These are phyloP conservation scores for Chalciporus pseudorubinellus DNA, from an alignment of 768 basidiomycete species.

Conservation along the genomic window DNA sequence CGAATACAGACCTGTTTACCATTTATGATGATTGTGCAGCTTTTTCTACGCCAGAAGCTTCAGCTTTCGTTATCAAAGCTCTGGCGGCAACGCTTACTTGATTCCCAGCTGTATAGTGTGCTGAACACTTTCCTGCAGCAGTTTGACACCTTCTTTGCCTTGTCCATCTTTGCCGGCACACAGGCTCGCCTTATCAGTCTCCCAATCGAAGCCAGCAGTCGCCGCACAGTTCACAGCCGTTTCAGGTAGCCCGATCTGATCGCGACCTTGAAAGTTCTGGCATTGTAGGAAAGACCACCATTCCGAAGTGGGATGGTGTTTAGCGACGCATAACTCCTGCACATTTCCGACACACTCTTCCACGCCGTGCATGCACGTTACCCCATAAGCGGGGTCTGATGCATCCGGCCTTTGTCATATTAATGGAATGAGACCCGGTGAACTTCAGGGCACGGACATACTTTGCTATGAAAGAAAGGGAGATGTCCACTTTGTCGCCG, in stretches of 20 bases:
- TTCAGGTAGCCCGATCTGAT: constrained; percentile 61
- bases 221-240: constrained; percentile 66
- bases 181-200: constrained; percentile 47
- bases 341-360: constrained; percentile 87
- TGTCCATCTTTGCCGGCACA: constrained; percentile 64
- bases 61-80: constrained; percentile 5
- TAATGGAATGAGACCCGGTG: constrained; percentile 8
- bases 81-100: constrained; percentile 41
- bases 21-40: constrained; percentile 84
- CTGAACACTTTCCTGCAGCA: constrained; percentile 61
- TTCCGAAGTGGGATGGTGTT: constrained; percentile 48
- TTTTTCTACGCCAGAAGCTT: constrained; percentile 50
- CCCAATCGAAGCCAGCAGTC: constrained; percentile 68
- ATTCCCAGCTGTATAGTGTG: constrained; percentile 48
- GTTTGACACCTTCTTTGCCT: constrained; percentile 57
- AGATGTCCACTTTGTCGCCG: constrained; percentile 61
- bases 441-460: constrained; percentile 36
- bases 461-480: constrained; percentile 73
- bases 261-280: constrained; percentile 63
- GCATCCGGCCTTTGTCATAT: constrained; percentile 49
- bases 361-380: constrained; percentile 76
- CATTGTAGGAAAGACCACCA: constrained; percentile 89
- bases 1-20: constrained; percentile 66
- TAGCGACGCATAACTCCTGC: constrained; percentile 79
- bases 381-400: constrained; percentile 72